phyloP scores from a whole-genome alignment of 2,329 filamentous ascomycete genomes.

The Colletotrichum sp. region DNA sequence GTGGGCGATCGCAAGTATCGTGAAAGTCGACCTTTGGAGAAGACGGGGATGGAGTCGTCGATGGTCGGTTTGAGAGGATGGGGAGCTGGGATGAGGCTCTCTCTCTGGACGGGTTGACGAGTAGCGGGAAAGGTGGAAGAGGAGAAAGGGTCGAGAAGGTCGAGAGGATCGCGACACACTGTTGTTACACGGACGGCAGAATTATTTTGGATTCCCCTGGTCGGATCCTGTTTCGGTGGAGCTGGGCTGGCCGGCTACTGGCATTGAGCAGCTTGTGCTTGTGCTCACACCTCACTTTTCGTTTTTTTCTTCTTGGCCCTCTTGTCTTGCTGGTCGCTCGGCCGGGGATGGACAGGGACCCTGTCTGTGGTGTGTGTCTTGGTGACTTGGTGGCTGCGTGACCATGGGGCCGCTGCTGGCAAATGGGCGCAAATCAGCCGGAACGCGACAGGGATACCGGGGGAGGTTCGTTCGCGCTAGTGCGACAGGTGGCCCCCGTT shows the following conservation, averaged over 20 bases:
- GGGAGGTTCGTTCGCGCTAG: conserved; percentile 24
- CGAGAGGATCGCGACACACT: conserved; percentile 21
- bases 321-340: not conserved
- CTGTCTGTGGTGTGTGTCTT: conserved; percentile 7
- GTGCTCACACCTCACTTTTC: conserved; percentile 7
- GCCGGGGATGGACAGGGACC: conserved; percentile 9
- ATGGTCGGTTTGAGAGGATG: not conserved
- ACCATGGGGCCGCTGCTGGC: conserved; percentile 18
- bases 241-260: conserved; percentile 12
- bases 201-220: conserved; percentile 22
- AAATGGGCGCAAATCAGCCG: conserved; percentile 23
- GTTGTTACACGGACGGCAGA: conserved; percentile 22
- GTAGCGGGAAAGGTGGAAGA: not conserved
- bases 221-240: conserved; percentile 15
- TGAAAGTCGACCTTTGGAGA: not conserved
- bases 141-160: not conserved
- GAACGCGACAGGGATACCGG: conserved; percentile 19
- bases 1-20: conserved; percentile 11
- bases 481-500: conserved; percentile 21
- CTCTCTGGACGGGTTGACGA: not conserved
- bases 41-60: not conserved
- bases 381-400: conserved; percentile 19
- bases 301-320: not conserved
- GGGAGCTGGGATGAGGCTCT: not conserved
- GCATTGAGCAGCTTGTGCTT: conserved; percentile 12